A percentile compares a stretch with the other conserved stretches of the same genome.
Conservation (phyloP, 78 protist genomes). For the Protostelium mycophagum region DNA sequence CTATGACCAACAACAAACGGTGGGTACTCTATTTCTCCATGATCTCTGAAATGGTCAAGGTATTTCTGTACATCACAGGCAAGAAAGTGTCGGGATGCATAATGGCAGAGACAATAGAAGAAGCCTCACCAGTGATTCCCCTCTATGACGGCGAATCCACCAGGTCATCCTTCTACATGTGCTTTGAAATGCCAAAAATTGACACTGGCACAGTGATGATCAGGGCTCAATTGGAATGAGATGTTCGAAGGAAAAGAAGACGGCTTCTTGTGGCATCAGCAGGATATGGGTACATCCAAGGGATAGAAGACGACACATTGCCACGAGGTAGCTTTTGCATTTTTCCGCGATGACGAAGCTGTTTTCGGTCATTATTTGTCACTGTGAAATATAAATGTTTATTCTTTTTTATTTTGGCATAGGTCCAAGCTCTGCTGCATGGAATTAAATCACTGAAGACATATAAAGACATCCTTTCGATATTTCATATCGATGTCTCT, state of each 20-base stretch:
- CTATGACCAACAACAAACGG: neutral
- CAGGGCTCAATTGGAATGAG: no score
- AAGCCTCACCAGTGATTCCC: neutral
- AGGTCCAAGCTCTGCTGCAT: no score
- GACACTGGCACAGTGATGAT: no score
- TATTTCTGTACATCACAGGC: neutral
- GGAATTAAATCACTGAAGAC: no score
- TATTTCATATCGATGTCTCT: no score
- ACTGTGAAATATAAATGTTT: no score
- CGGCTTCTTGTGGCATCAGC: neutral
- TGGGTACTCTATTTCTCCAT: neutral
- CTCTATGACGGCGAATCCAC: neutral
- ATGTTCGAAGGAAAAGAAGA: neutral
- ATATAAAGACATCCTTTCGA: neutral
- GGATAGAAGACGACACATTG: neutral
- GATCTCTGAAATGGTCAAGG: neutral
- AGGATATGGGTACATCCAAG: neutral
- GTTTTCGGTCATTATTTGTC: no score
- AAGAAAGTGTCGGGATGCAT: neutral
- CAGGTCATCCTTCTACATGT: no score
- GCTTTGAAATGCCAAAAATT: no score
- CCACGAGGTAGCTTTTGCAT: neutral
- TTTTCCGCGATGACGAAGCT: neutral
- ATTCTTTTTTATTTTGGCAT: no score
- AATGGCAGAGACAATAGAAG: neutral